Evolutionary conservation across 345 rosid genomes (phyloP).

Genomic region (Ceriops zippeliana): DNA sequence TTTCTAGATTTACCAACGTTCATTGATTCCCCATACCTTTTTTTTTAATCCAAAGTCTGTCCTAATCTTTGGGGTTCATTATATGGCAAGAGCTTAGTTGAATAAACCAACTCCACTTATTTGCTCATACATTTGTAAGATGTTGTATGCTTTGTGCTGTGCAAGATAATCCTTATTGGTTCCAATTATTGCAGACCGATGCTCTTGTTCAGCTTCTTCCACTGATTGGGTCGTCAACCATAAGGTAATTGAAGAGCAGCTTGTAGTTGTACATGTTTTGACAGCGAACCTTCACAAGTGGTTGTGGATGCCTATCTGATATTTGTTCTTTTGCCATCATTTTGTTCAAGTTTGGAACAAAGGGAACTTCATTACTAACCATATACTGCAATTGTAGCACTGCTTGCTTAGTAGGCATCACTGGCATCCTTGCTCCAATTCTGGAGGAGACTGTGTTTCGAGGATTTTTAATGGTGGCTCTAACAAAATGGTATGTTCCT

Average conservation of each 20-base stretch:
- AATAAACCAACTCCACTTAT: not conserved
- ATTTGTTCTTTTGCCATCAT: not conserved
- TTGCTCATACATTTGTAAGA: not conserved
- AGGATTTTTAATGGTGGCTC: conserved; percentile 87
- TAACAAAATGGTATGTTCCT: conserved; percentile 75
- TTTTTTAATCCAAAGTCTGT: too few relatives aligned
- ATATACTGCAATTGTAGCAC: conserved; percentile 47
- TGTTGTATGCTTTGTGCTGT: not conserved
- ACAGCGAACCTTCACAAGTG: not conserved
- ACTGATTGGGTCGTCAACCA: conserved; percentile 60
- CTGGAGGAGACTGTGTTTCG: conserved; percentile 95
- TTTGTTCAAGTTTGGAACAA: not conserved
- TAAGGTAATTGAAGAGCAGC: conserved; percentile 38
- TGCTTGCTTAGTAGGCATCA: conserved; percentile 78
- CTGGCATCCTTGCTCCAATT: conserved; percentile 87
- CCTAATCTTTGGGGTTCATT: too few relatives aligned
- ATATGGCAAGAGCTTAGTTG: too few relatives aligned
- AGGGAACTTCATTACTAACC: conserved; percentile 4
- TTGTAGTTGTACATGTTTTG: not conserved
- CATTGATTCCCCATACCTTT: too few relatives aligned
- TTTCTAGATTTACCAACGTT: too few relatives aligned
- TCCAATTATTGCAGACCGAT: conserved; percentile 47
- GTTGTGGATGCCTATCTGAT: not conserved
- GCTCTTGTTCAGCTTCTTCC: conserved; percentile 69
- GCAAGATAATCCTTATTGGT: not conserved